Evolutionary conservation across 1,139 yeast species (phyloP).

Genomic region (Protomyces macrosporus): DNA sequence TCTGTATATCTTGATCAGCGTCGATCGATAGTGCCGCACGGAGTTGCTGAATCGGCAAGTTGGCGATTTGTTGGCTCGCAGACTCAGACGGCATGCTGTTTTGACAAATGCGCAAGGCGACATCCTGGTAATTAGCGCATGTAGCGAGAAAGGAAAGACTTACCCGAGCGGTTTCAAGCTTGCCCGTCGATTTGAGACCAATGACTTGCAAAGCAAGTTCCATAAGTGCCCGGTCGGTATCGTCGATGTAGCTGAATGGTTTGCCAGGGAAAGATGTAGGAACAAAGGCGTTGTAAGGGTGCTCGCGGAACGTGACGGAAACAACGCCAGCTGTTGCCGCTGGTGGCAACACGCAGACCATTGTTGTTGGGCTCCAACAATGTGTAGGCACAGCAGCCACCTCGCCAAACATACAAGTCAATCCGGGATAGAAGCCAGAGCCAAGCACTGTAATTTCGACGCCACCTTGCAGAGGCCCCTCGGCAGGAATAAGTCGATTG

Average conservation of each 20-base stretch:
- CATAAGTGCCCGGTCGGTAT: constrained; percentile 84
- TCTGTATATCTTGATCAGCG: constrained; percentile 52
- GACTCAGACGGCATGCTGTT: constrained; percentile 15
- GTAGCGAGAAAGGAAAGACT: constrained; percentile 43
- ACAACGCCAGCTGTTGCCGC: constrained; percentile 87
- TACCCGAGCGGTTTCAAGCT: constrained; percentile 78
- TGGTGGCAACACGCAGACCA: constrained; percentile 90
- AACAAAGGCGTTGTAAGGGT: constrained; percentile 32
- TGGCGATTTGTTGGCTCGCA: background rate
- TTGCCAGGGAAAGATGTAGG: constrained; percentile 42
- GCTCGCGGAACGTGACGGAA: constrained; percentile 67
- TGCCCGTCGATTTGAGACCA: constrained; percentile 91
- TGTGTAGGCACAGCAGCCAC: constrained; percentile 80
- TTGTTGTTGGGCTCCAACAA: constrained; percentile 92
- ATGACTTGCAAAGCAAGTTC: constrained; percentile 91
- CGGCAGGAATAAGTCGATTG: constrained; percentile 76
- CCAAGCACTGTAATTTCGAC: constrained; percentile 89
- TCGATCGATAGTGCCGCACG: constrained; percentile 32
- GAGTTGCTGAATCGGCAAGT: constrained; percentile 2
- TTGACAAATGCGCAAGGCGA: constrained; percentile 19
- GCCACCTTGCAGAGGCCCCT: constrained; percentile 93
- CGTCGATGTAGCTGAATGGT: constrained; percentile 83
- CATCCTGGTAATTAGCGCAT: constrained; percentile 3
- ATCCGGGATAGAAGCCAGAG: constrained; percentile 73
- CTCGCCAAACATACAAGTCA: constrained; percentile 79